Conservation (phyloP, 225 moss, liverwort and hornwort genomes). For the Anthoceros angustus region DNA sequence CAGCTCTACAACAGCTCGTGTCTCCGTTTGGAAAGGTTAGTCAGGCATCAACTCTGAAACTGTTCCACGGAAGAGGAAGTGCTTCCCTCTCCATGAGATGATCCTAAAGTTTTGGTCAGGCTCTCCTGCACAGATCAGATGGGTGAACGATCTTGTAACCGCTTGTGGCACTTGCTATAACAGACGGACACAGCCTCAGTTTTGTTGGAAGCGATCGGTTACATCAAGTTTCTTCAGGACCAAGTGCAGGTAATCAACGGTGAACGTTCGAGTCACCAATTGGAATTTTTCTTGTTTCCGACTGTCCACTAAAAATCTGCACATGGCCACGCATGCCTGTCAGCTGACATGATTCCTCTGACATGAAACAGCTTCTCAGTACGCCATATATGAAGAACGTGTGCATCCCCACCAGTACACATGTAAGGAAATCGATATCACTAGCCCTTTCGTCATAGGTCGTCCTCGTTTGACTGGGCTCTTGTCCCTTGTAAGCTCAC, state of each 20-base stretch:
- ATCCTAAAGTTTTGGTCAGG: too few species aligned
- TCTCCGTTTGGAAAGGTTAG: conserved; percentile 39
- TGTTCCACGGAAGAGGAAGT: too few species aligned
- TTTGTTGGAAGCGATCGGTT: conserved; percentile 36
- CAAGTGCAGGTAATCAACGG: conserved; percentile 27
- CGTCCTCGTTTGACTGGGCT: not conserved
- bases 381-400: conserved; percentile 41
- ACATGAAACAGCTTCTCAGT: conserved; percentile 24
- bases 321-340: not conserved
- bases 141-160: not conserved
- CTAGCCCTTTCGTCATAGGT: not conserved
- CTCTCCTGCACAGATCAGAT: not conserved
- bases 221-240: conserved; percentile 40
- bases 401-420: conserved; percentile 17
- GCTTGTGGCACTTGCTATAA: not conserved
- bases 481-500: not conserved
- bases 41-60: not conserved
- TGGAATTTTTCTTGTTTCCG: too few species aligned
- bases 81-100: too few species aligned
- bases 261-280: too few species aligned
- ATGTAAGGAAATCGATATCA: conserved; percentile 11
- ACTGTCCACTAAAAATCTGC: not conserved
- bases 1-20: conserved; percentile 37
- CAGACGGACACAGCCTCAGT: conserved; percentile 47
- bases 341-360: not conserved